Base-by-base conservation (phyloP, 192 early-diverging fungal species). In the Pilaira anomala region DNA sequence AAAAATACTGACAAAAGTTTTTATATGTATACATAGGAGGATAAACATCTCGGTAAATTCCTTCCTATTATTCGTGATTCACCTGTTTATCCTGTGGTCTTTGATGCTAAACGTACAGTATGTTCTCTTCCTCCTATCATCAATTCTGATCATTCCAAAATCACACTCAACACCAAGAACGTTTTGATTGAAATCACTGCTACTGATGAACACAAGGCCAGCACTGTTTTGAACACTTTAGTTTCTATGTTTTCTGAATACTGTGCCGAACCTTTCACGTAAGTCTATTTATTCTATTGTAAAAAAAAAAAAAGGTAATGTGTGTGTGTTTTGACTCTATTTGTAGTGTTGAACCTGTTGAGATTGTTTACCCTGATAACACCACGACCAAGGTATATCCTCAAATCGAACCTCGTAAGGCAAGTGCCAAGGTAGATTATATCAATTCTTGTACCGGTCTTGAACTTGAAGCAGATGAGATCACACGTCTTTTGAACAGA, bases 111-210 rank as follows among this genome's bases (percentile, higher is more conserved):
- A 19, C 83, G 85, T 52, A 77, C 75, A 42, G 95, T 99, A 18
- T 81, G 94, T 71, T 98, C 96, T 46, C 79, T 99, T 62, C 97
- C 97, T 30, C 97, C 97, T 25, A 94, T 99, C 75, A 99, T 99
- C 85, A 99, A 99, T 85, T 85, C 91, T 65, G 85, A 99, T 62
- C 92, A 96, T 76, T 95, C 94, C 68, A 99, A 99, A 80, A 99
- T 99, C 73, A 89, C 83, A 21, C 77, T 96, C 39, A 79, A 88
- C 30, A 98, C 97, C 46, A 92, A 88, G 77, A 97, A 99, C 66
- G 89, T 99, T 40, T 90, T 99, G 52, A 96, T 99, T 75, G 97
- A 99, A 80, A 91, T 89, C 73, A 99, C 97, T 5, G 97, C 93
- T 21, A 98, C 95, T 21, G 96, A 98, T 76, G 64, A 92, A 65